Percentiles rank a stretch among this genome's conserved stretches.
Conservation (phyloP, 1,284 basidiomycete species). For the Ustilago hordei region DNA sequence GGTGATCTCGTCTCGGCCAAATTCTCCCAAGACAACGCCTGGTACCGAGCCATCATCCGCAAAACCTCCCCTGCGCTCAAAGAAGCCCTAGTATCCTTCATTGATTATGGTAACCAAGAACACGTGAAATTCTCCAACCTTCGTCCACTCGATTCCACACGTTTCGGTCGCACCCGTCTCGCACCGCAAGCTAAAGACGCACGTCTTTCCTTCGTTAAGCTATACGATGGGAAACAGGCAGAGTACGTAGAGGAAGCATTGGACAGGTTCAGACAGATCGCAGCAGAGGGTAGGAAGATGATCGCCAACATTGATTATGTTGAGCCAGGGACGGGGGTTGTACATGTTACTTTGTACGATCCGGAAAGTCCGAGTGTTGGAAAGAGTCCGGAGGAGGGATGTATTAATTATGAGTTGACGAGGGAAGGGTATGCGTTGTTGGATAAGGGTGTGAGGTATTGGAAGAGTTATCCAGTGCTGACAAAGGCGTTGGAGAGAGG, state of each 20-base stretch:
- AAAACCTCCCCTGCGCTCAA: slow-evolving; percentile 47
- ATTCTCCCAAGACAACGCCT: slow-evolving; percentile 70
- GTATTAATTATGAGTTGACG: slow-evolving; percentile 58
- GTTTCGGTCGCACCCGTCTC: slow-evolving; percentile 53
- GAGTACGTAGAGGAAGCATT: slow-evolving; percentile 62
- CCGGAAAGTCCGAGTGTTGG: slow-evolving; percentile 49
- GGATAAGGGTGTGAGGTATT: slow-evolving; percentile 57
- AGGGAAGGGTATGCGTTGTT: slow-evolving; percentile 57
- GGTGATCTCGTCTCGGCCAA: slow-evolving; percentile 88
- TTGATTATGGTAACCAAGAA: slow-evolving; percentile 64
- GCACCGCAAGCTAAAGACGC: slow-evolving; percentile 55
- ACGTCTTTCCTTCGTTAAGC: slow-evolving; percentile 55
- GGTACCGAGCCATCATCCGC: slow-evolving; percentile 62
- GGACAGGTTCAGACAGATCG: slow-evolving; percentile 56
- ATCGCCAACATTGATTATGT: slow-evolving; percentile 63
- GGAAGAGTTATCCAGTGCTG: slow-evolving; percentile 49
- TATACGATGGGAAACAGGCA: slow-evolving; percentile 55
- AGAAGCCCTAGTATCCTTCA: slow-evolving; percentile 48
- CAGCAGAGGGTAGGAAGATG: slow-evolving; percentile 60
- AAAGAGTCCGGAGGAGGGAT: slow-evolving; percentile 45
- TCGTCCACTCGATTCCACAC: slow-evolving; percentile 52
- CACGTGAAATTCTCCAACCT: slow-evolving; percentile 50
- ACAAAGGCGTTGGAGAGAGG: slow-evolving; percentile 41
- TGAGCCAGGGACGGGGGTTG: slow-evolving; percentile 41
- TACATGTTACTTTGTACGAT: slow-evolving; percentile 61